Evolutionary conservation across 805 yeast species (phyloP).

Genomic region (Wickerhamomyces bisporus): DNA sequence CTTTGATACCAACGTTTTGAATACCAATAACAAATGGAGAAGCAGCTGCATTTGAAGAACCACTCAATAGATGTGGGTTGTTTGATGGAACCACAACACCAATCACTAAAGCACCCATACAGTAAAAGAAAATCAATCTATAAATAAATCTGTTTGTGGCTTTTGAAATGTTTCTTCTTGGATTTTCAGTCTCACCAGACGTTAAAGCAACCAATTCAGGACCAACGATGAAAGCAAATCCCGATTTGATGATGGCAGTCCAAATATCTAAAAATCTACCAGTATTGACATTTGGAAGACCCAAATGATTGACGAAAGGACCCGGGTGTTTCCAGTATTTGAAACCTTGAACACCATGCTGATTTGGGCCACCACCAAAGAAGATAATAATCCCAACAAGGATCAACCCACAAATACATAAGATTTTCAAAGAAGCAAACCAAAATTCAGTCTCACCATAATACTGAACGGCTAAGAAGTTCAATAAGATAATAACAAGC

Average conservation of each 20-base stretch:
- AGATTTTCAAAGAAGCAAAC: conserved; percentile 53
- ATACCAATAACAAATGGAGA: conserved; percentile 87
- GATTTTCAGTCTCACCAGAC: conserved; percentile 42
- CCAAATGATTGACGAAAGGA: conserved; percentile 44
- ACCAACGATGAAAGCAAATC: conserved; percentile 57
- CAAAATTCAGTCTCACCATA: conserved; percentile 63
- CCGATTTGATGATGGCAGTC: conserved; percentile 59
- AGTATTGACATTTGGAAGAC: conserved; percentile 38
- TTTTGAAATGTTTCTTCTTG: conserved; percentile 43
- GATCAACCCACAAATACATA: conserved; percentile 60
- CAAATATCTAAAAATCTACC: conserved; percentile 63
- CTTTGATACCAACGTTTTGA: conserved; percentile 56
- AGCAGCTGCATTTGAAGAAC: conserved; percentile 56
- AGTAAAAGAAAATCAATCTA: conserved; percentile 55
- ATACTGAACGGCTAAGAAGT: conserved; percentile 52
- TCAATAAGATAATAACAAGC: conserved; percentile 38
- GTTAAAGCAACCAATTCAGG: conserved; percentile 58
- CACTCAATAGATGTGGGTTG: conserved; percentile 44
- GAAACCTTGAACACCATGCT: conserved; percentile 53
- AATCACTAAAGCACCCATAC: conserved; percentile 60
- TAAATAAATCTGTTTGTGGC: conserved; percentile 46
- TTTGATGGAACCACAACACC: conserved; percentile 63
- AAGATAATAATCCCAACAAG: conserved; percentile 51
- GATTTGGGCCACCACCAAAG: conserved; percentile 60
- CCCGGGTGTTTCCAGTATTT: conserved; percentile 62